Conservation (phyloP, 345 rosid species). For the Salix arbutifolia region DNA sequence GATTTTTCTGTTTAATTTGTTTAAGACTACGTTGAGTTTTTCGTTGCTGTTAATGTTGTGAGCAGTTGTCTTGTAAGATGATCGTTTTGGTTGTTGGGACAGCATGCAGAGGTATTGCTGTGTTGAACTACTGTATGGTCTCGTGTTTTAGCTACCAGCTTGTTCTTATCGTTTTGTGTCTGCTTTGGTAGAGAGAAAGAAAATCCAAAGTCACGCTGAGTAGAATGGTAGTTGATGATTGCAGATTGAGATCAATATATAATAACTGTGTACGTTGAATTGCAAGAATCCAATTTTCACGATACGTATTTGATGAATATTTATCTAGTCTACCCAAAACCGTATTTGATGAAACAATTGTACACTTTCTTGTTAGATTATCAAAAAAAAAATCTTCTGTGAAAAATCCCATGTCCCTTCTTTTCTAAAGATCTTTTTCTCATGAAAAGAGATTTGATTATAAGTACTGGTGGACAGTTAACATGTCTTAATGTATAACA, state of each 20-base stretch:
- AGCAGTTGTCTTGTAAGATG: neutral
- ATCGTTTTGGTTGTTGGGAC: neutral
- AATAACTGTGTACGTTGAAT: too few relatives aligned
- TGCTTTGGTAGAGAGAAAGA: neutral
- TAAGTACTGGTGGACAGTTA: too few relatives aligned
- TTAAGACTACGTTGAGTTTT: neutral
- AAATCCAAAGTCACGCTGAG: neutral
- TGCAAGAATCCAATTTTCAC: too few relatives aligned
- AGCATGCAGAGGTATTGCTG: neutral
- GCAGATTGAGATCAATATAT: neutral
- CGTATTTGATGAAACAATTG: too few relatives aligned
- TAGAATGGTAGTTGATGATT: neutral
- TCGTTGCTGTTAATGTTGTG: neutral
- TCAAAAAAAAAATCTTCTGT: too few relatives aligned
- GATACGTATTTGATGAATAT: too few relatives aligned
- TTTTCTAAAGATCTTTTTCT: too few relatives aligned
- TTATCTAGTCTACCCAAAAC: too few relatives aligned
- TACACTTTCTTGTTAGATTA: too few relatives aligned
- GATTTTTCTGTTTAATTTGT: neutral
- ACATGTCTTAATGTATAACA: too few relatives aligned
- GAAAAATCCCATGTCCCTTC: too few relatives aligned
- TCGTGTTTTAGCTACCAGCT: neutral
- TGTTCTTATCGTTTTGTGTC: neutral
- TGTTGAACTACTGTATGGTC: neutral
- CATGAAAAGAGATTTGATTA: too few relatives aligned